Evolutionary conservation across 306 rosid genomes (phyloP).

Genomic region (Cercis canadensis): DNA sequence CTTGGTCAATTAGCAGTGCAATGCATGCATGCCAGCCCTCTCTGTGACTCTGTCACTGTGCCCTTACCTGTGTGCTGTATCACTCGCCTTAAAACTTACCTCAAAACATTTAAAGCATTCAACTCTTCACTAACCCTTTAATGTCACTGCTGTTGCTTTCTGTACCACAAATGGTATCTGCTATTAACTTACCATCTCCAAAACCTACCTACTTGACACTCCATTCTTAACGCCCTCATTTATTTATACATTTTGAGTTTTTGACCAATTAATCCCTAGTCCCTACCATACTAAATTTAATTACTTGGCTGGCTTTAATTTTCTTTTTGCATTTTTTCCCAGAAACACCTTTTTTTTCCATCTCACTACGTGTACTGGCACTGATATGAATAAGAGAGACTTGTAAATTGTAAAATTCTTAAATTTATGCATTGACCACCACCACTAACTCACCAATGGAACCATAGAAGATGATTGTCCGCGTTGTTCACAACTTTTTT

Average conservation of each 20-base stretch:
- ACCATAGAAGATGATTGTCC: not conserved
- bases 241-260: slow-evolving; percentile 16
- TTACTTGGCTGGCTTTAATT: too few species aligned
- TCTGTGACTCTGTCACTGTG: slow-evolving; percentile 44
- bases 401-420: not conserved
- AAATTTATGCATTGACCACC: slow-evolving; percentile 14
- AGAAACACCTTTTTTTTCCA: not conserved
- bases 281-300: not conserved
- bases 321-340: too few species aligned
- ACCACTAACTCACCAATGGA: not conserved
- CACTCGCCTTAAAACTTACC: slow-evolving; percentile 22
- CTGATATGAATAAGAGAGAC: slow-evolving; percentile 4
- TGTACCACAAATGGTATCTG: slow-evolving; percentile 38
- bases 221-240: slow-evolving; percentile 21
- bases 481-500: not conserved
- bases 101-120: slow-evolving; percentile 21
- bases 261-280: slow-evolving; percentile 24
- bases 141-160: slow-evolving; percentile 38
- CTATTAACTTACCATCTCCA: slow-evolving; percentile 34
- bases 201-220: slow-evolving; percentile 32
- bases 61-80: not conserved
- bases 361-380: not conserved
- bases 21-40: slow-evolving; percentile 51
- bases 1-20: slow-evolving; percentile 55
- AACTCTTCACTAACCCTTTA: slow-evolving; percentile 35